Percentiles rank a stretch among this genome's conserved stretches.
phyloP scores from a whole-genome alignment of 495 filamentous ascomycete genomes.

The Neurospora sp. region DNA sequence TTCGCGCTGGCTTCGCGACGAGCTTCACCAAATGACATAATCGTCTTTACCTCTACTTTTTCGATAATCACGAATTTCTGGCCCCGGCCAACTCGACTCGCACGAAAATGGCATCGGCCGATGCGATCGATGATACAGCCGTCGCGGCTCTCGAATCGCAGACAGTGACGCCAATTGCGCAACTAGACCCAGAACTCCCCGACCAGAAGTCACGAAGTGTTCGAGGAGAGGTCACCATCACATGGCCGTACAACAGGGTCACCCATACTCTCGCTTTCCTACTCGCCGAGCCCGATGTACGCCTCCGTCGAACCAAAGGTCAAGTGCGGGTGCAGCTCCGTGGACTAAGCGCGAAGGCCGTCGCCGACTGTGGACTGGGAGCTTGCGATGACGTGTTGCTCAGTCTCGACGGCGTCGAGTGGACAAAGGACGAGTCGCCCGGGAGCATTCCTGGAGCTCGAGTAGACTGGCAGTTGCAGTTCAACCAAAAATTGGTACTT shows the following conservation, averaged over 20 bases:
- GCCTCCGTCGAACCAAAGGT: slow-evolving; percentile 65
- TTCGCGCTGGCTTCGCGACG: neutral
- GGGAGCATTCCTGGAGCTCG: slow-evolving; percentile 54
- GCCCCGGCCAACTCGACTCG: neutral
- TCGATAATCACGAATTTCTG: neutral
- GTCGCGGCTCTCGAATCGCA: slow-evolving; percentile 10
- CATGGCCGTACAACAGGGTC: slow-evolving; percentile 85
- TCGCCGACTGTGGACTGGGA: slow-evolving; percentile 54
- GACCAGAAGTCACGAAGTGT: slow-evolving; percentile 26
- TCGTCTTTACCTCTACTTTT: neutral
- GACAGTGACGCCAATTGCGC: slow-evolving; percentile 46
- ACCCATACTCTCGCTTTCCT: slow-evolving; percentile 62
- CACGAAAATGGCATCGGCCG: slow-evolving; percentile 14
- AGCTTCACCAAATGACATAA: neutral
- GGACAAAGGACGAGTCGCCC: slow-evolving; percentile 39
- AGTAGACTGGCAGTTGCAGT: slow-evolving; percentile 65
- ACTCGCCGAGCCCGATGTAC: slow-evolving; percentile 78
- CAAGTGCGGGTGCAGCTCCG: slow-evolving; percentile 75
- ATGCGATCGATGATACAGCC: slow-evolving; percentile 1
- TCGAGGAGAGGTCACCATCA: slow-evolving; percentile 63
- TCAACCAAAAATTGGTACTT: slow-evolving; percentile 46
- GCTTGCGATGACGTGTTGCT: slow-evolving; percentile 70
- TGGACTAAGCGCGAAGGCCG: slow-evolving; percentile 59
- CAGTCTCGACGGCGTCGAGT: slow-evolving; percentile 55
- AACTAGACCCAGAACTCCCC: slow-evolving; percentile 49